A percentile compares a stretch with the other conserved stretches of the same genome.
Conservation (phyloP, 2,329 filamentous ascomycete genomes). For the Phialophora chinensis region DNA sequence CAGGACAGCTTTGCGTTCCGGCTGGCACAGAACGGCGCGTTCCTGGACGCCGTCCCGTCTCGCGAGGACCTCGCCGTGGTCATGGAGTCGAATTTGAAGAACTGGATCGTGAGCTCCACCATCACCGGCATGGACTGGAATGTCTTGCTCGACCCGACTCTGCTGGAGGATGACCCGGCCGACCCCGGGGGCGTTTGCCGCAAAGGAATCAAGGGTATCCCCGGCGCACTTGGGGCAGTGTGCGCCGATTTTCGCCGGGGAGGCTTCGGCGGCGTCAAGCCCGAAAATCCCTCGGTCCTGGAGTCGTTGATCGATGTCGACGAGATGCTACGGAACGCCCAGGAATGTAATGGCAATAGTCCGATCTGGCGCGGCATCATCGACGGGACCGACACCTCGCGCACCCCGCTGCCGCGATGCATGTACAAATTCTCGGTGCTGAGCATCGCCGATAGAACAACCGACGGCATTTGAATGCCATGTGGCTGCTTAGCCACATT, state of each 20-base stretch:
- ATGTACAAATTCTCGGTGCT: not conserved
- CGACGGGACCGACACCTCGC: not conserved
- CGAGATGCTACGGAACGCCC: not conserved
- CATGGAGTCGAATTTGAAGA: slow-evolving; percentile 17
- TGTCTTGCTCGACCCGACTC: slow-evolving; percentile 5
- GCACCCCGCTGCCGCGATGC: not conserved
- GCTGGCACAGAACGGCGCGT: not conserved
- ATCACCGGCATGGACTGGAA: not conserved
- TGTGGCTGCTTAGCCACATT: no score
- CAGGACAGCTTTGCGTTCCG: slow-evolving; percentile 5
- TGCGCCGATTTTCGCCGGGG: slow-evolving; percentile 5
- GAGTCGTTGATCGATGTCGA: slow-evolving; percentile 4
- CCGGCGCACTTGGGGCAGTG: not conserved
- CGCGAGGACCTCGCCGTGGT: slow-evolving; percentile 6
- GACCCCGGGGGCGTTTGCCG: not conserved
- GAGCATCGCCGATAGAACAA: no score
- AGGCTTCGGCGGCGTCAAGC: not conserved
- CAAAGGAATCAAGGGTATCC: no score
- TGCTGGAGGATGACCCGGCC: not conserved
- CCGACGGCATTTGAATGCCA: no score
- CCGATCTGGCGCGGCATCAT: not conserved
- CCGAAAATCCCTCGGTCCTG: not conserved
- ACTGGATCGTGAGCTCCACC: slow-evolving; percentile 11
- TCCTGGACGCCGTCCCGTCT: slow-evolving; percentile 1
- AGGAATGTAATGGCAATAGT: not conserved